Evolutionary conservation across 1,139 yeast species (phyloP), one percentile per base, ranked within the genome.

Genomic region (Blastobotrys raffinosifermentans): DNA sequence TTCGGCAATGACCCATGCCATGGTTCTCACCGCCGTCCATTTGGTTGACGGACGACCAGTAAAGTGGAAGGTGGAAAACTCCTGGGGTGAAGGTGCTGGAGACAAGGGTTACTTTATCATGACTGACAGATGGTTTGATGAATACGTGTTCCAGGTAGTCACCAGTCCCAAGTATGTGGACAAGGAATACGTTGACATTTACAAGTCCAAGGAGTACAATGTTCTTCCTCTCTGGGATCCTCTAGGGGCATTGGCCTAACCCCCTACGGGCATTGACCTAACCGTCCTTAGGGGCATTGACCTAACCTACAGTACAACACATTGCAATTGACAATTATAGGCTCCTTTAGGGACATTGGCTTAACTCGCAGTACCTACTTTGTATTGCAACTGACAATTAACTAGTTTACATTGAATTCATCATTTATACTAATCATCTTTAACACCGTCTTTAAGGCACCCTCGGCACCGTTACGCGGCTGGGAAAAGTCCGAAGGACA

Each of bases 51-150:
- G 70, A 26, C 58, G 61, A 37, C 84, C 84, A 1, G 63, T 74
- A 15, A 70, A 82, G 58, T 78, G 84, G 83, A 73, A 76, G 59
- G 78, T 78, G 41, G 80, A 77, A 58, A 78, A 77, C 58, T 76
- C 83, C 3, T 78, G 84, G 84, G 84, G 84, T 38, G 72, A 68
- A 32, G 72, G 61, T 18, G 70, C 67, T 11, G 80, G 80, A 20
- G 73, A 75, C 38, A 72, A 74, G 55, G 84, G 84, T 13, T 76
- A 70, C 60, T 75, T 67, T 50, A 65, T 77, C 37, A 77, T 77
- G 83, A 67, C 77, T 13, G 84, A 78, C 53, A 69, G 63, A 35
- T 78, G 84, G 83, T 77, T 78, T 51, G 72, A 72, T 50, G 81
- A 78, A 53, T 78, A 67, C 51, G 84, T 77, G 14, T 73, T 71